Base-by-base conservation (phyloP, 1,139 yeast species). In the Citeromyces hawaiiensis region DNA sequence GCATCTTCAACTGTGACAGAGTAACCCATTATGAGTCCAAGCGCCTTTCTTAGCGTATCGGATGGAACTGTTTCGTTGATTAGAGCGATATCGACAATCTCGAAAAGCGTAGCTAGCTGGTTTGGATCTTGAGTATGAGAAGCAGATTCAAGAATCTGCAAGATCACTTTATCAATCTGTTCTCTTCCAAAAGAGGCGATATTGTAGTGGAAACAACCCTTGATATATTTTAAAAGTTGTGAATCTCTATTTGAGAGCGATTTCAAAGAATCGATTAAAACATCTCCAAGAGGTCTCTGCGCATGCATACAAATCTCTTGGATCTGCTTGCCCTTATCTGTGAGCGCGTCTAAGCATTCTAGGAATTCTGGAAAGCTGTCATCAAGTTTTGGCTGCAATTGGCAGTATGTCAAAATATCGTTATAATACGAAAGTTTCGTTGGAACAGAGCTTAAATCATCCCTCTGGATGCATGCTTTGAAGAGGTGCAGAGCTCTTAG, bases 301-400 rank as follows among this genome's bases (percentile, higher is more conserved):
- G 68, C 68, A 33, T 70, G 68, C 14, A 74, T 63, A 40, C 73
- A 67, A 39, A 77, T 64, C 38, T 76, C 83, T 42, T 70, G 70
- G 37, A 80, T 59, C 40, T 77, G 76, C 36, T 68, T 61, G 0
- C 93, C 94, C 44, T 72, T 64, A 33, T 68, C 65, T 0, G 94
- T 76, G 37, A 85, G 61, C 0, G 57, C 52, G 31, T 57, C 56
- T 35, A 85, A 53, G 3, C 82, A 78, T 11, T 55, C 51, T 13
- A 83, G 52, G 40, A 77, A 75, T 14, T 70, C 51, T 37, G 71
- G 76, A 47, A 77, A 69, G 35, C 70, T 71, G 0, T 61, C 60
- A 53, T 82, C 94, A 5, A 63, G 36, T 43, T 48, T 6, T 48
- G 55, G 9, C 2, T 21, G 13, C 23, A 36, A 50, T 34, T 60